Base-by-base conservation (phyloP, 768 basidiomycete genomes). In the Artomyces pyxidatus region DNA sequence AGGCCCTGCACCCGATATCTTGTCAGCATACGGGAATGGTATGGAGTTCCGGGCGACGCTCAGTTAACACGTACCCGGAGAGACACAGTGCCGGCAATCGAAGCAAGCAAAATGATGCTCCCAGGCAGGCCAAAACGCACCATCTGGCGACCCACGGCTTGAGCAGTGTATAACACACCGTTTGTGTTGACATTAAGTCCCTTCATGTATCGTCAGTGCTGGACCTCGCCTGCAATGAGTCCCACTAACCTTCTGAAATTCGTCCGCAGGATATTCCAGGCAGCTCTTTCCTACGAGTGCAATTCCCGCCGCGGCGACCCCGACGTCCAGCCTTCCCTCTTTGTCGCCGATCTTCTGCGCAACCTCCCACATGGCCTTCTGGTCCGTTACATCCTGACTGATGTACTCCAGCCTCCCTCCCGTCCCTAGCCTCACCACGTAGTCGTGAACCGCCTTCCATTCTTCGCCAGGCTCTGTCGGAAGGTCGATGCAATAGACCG, bases 271-370 rank as follows among this genome's bases (percentile, higher is more conserved):
- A 59, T 85, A 85, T 37, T 77, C 73, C 61, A 85, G 62, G 55
- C 83, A 85, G 50, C 78, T 77, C 17, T 65, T 78, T 51, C 81
- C 69, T 1, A 67, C 57, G 55, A 74, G 76, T 58, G 85, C 58
- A 45, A 88, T 75, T n/a, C 86, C 87, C 38, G 87, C 86, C 16
- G 85, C 85, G 5, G 85, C 85, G 53, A 88, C 61, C 56, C 83
- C 84, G 16, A 81, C 71, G 60, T 90, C 85, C 68, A 88, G 73
- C 52, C 85, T 68, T 21, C 75, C 73, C 52, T 88, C 85, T 54
- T 66, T 71, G 51, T 82, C 73, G 1, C 78, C 84, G 43, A 89
- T 79, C 53, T 71, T 71, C 58, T 74, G 65, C 11, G 63, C 78
- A 48, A 67, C 63, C 32, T 68, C 68, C 81, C 83, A 85, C 54